A percentile compares a stretch with the other conserved stretches of the same genome.
phyloP scores from a whole-genome alignment of 2,329 filamentous ascomycete species.

The Colletotrichum noveboracense region DNA sequence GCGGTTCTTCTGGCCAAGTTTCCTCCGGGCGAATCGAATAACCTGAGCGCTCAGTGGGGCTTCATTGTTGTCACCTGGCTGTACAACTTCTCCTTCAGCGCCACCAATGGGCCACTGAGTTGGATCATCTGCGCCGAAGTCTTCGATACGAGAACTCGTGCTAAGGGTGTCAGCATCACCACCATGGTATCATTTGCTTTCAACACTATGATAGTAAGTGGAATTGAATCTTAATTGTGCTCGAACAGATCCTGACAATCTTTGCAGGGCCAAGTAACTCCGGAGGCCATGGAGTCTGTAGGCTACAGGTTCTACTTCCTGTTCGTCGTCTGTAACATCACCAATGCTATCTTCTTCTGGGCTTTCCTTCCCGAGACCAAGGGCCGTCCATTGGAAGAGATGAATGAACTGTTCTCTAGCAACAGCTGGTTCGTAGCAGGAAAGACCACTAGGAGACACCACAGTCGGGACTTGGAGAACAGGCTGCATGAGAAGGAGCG shows the following conservation, averaged over 20 bases:
- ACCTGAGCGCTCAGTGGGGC: constrained; percentile 54
- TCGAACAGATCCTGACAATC: constrained; percentile 25
- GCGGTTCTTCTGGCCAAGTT: constrained; percentile 57
- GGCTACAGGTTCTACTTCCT: constrained; percentile 5
- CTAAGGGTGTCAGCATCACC: constrained; percentile 76
- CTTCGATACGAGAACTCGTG: constrained; percentile 77
- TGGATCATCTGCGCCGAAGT: constrained; percentile 72
- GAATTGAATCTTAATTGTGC: constrained; percentile 60
- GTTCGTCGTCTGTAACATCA: constrained; percentile 62
- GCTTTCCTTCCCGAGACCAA: constrained; percentile 69
- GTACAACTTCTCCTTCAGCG: constrained; percentile 78
- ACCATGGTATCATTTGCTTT: constrained; percentile 77
- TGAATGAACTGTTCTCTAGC: constrained; percentile 70
- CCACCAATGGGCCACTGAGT: constrained; percentile 67
- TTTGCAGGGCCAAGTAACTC: not conserved
- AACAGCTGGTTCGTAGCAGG: constrained; percentile 64
- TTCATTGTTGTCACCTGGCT: constrained; percentile 79
- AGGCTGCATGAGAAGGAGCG: not conserved
- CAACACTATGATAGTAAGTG: constrained; percentile 68
- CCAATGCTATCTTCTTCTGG: constrained; percentile 58
- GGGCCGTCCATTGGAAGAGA: constrained; percentile 68
- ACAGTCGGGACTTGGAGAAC: not conserved
- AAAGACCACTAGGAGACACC: not conserved
- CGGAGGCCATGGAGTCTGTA: not conserved
- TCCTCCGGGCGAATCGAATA: constrained; percentile 57